Conservation (phyloP, 192 early-diverging fungal species). For the Backusella westeae region DNA sequence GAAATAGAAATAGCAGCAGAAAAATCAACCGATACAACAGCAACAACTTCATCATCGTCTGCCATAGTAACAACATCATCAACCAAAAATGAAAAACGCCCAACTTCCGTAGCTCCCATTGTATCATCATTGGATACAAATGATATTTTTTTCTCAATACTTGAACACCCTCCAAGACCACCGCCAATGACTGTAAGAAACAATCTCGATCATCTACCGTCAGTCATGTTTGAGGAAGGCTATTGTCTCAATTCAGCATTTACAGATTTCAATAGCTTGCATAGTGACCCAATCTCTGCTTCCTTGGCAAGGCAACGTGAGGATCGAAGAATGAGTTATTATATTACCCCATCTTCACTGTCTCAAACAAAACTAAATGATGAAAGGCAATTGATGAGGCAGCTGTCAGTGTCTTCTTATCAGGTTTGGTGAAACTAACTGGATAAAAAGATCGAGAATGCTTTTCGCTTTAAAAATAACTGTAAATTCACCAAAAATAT, state of each 20-base stretch:
- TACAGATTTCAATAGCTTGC: not conserved
- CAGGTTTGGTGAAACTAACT: slow-evolving; percentile 13
- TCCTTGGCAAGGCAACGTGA: slow-evolving; percentile 17
- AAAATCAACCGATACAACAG: not conserved
- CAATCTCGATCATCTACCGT: not conserved
- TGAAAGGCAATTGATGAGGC: slow-evolving; percentile 9
- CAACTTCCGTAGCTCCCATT: not conserved
- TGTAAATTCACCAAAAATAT: slow-evolving; percentile 9
- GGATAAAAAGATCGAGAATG: not conserved
- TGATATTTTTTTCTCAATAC: slow-evolving; percentile 15
- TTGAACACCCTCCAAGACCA: slow-evolving; percentile 15
- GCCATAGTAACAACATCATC: not conserved
- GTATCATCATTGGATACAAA: slow-evolving; percentile 6
- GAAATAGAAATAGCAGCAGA: not conserved
- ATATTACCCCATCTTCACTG: not conserved
- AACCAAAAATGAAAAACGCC: not conserved
- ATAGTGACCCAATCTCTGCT: slow-evolving; percentile 9
- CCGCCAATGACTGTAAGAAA: not conserved
- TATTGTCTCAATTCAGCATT: not conserved
- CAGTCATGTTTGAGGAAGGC: slow-evolving; percentile 11
- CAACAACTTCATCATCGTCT: not conserved
- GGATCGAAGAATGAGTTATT: slow-evolving; percentile 15
- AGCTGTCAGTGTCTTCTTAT: slow-evolving; percentile 15
- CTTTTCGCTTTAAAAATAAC: not conserved
- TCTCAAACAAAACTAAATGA: not conserved